Evolutionary conservation across 1,139 yeast genomes (phyloP).

Genomic region (Geotrichum siamense): DNA sequence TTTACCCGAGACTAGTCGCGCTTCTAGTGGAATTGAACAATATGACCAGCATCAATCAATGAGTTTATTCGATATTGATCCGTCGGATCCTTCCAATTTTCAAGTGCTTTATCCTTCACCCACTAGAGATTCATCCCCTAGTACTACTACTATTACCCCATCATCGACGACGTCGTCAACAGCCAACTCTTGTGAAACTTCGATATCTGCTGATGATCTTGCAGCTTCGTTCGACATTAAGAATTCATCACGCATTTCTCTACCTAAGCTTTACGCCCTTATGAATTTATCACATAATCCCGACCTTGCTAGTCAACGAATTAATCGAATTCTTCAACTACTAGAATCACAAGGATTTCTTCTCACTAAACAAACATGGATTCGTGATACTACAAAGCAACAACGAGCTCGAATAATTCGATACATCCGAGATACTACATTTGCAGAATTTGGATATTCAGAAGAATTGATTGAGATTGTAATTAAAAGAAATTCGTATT

Average conservation of each 20-base stretch:
- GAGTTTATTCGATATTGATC: too few species aligned
- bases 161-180: neutral
- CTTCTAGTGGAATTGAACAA: too few species aligned
- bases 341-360: conserved; percentile 58
- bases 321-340: conserved; percentile 50
- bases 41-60: too few species aligned
- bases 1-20: too few species aligned
- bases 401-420: conserved; percentile 47
- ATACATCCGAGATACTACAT: conserved; percentile 44
- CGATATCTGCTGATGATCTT: too few species aligned
- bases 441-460: conserved; percentile 45
- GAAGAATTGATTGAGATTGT: conserved; percentile 56
- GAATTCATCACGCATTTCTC: conserved; percentile 39
- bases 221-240: conserved; percentile 3
- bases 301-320: conserved; percentile 53
- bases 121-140: neutral
- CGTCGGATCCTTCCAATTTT: too few species aligned
- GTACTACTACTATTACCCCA: neutral
- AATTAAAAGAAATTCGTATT: conserved; percentile 70
- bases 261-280: conserved; percentile 49
- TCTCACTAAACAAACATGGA: conserved; percentile 74
- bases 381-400: conserved; percentile 57
- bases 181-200: neutral
- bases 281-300: conserved; percentile 47
- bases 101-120: conserved; percentile 2